These are phyloP conservation scores for Corymbia calophylla DNA, from an alignment of 441 rosid genomes.

Conservation along the genomic window DNA sequence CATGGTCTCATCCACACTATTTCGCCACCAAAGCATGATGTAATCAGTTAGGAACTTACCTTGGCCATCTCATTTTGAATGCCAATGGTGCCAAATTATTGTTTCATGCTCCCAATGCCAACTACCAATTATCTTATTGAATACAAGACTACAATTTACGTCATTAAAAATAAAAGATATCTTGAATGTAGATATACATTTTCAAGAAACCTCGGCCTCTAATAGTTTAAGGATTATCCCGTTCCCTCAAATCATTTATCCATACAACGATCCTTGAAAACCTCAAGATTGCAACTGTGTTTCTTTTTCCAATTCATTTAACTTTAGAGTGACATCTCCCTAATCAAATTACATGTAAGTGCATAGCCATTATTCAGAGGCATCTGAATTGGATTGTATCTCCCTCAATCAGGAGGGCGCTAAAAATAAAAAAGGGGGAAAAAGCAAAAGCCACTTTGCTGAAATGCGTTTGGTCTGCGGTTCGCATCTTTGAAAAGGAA, in stretches of 20 bases:
- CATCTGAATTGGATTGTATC: neutral
- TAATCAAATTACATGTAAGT: neutral
- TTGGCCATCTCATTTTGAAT: neutral
- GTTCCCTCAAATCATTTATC: neutral
- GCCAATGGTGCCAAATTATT: accelerated
- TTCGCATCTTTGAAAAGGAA: neutral
- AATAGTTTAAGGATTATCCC: too few species aligned
- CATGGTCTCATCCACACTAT: neutral
- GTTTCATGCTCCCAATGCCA: neutral
- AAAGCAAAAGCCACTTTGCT: neutral
- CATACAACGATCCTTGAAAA: neutral
- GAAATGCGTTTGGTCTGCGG: neutral
- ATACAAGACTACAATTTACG: neutral
- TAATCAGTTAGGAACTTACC: neutral
- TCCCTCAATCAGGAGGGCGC: neutral
- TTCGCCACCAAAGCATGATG: neutral
- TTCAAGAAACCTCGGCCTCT: neutral
- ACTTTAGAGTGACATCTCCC: neutral
- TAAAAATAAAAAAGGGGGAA: neutral
- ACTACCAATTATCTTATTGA: too few species aligned
- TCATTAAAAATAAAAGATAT: too few species aligned
- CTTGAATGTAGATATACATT: neutral
- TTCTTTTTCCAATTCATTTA: neutral
- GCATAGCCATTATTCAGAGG: neutral
- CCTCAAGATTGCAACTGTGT: neutral